These are phyloP conservation scores for Eucalyptus cloeziana DNA, from an alignment of 345 rosid genomes.

Conservation along the genomic window DNA sequence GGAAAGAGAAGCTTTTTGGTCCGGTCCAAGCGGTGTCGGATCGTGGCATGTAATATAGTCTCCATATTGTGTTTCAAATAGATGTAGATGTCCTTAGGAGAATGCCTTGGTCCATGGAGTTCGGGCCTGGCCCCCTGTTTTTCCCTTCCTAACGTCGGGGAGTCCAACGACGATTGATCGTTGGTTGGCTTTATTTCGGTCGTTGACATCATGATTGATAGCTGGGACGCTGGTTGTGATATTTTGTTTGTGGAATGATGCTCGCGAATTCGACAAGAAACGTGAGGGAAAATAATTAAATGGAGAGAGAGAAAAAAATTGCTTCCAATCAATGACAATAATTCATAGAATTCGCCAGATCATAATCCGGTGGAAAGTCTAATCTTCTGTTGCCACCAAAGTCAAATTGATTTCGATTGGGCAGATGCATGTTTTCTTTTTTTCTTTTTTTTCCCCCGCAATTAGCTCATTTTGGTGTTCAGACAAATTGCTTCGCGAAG, in stretches of 20 bases:
- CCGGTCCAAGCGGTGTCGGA: too few relatives aligned
- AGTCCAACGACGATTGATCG: background rate
- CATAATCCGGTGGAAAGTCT: background rate
- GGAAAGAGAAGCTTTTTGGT: background rate
- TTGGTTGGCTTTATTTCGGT: background rate
- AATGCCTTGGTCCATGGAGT: background rate
- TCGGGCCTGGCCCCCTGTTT: background rate
- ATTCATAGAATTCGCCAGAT: background rate
- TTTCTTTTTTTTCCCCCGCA: background rate
- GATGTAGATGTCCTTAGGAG: background rate
- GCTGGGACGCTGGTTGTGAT: background rate
- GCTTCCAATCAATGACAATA: background rate
- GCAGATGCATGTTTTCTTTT: background rate
- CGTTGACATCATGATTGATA: background rate
- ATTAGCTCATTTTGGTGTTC: background rate
- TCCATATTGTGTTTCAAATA: background rate
- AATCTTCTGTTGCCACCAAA: background rate
- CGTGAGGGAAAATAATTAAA: background rate
- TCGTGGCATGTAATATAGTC: background rate
- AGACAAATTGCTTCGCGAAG: background rate
- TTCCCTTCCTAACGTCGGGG: background rate
- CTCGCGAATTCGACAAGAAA: background rate
- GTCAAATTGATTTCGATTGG: background rate
- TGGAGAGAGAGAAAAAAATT: background rate
- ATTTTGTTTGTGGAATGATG: background rate